Evolutionary conservation across 495 filamentous ascomycete genomes (phyloP).

Genomic region (Bombardia bombarda): DNA sequence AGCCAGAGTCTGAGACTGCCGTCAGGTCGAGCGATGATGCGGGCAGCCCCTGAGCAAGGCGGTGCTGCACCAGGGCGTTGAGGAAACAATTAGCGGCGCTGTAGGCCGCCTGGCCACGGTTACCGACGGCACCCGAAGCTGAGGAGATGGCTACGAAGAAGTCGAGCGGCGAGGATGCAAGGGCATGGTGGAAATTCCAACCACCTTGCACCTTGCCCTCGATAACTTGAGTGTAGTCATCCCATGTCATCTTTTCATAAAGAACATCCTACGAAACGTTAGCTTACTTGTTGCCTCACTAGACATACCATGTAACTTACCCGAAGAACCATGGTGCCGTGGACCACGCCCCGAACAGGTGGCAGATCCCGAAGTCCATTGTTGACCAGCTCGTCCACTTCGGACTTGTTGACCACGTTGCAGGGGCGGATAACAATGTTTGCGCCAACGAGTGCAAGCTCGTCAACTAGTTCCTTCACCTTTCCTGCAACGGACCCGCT

Average conservation of each 20-base stretch:
- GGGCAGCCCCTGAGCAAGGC: slow-evolving; percentile 35
- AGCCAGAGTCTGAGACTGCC: slow-evolving; percentile 48
- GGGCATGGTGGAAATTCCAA: slow-evolving; percentile 49
- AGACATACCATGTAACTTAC: slow-evolving; percentile 26
- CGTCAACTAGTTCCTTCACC: slow-evolving; percentile 37
- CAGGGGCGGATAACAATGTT: slow-evolving; percentile 33
- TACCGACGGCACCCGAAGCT: slow-evolving; percentile 50
- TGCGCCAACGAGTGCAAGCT: slow-evolving; percentile 29
- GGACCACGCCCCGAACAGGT: slow-evolving; percentile 41
- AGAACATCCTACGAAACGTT: slow-evolving; percentile 36
- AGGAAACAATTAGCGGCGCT: slow-evolving; percentile 57
- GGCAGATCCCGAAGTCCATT: slow-evolving; percentile 25
- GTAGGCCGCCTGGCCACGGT: slow-evolving; percentile 55
- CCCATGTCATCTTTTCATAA: slow-evolving; percentile 47
- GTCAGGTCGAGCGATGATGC: slow-evolving; percentile 48
- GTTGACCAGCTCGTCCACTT: slow-evolving; percentile 30
- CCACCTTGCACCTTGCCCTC: slow-evolving; percentile 48
- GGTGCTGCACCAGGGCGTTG: slow-evolving; percentile 43
- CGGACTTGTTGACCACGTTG: slow-evolving; percentile 31
- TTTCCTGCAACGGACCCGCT: slow-evolving; percentile 35
- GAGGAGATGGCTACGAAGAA: slow-evolving; percentile 64
- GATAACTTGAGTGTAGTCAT: slow-evolving; percentile 41
- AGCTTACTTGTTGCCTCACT: background rate
- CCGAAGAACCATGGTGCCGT: slow-evolving; percentile 48
- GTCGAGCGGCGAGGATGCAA: slow-evolving; percentile 44